A percentile compares a stretch with the other conserved stretches of the same genome.
phyloP scores from a whole-genome alignment of 345 rosid genomes.

The Citrus australasica region DNA sequence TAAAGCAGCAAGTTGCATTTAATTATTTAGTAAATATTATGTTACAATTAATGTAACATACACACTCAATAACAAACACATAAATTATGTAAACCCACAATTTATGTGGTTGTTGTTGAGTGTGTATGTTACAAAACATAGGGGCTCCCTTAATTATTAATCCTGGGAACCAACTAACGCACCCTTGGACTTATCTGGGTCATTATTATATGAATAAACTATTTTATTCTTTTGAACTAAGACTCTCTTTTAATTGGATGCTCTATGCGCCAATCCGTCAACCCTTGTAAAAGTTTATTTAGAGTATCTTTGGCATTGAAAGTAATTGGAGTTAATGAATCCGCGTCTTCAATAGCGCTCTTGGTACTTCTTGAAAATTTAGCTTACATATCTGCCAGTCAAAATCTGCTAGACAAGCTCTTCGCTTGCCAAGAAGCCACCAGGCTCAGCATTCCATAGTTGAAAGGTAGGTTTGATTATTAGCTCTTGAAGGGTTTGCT shows the following conservation, averaged over 20 bases:
- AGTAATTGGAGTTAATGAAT: background rate
- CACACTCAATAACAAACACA: too few relatives aligned
- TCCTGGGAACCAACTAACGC: background rate
- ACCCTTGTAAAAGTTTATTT: background rate
- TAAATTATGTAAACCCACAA: too few relatives aligned
- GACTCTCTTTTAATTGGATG: background rate
- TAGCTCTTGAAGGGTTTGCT: slow-evolving; percentile 14
- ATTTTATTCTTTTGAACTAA: background rate
- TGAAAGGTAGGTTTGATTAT: slow-evolving; percentile 66
- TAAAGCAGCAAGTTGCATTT: background rate
- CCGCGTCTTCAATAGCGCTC: background rate
- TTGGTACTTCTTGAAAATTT: slow-evolving; percentile 2
- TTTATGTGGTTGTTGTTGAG: too few relatives aligned
- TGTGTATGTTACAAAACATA: too few relatives aligned
- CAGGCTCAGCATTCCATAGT: background rate
- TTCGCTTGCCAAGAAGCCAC: background rate
- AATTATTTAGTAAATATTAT: too few relatives aligned
- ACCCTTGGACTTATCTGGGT: background rate
- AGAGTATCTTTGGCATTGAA: background rate
- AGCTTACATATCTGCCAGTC: slow-evolving; percentile 36
- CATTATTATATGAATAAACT: background rate
- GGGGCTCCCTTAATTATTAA: background rate
- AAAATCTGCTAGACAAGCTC: slow-evolving; percentile 6
- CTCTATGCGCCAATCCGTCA: background rate
- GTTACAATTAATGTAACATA: too few relatives aligned